Conservation (phyloP, 2,329 filamentous ascomycete genomes). For the Thielaviopsis euricoi region DNA sequence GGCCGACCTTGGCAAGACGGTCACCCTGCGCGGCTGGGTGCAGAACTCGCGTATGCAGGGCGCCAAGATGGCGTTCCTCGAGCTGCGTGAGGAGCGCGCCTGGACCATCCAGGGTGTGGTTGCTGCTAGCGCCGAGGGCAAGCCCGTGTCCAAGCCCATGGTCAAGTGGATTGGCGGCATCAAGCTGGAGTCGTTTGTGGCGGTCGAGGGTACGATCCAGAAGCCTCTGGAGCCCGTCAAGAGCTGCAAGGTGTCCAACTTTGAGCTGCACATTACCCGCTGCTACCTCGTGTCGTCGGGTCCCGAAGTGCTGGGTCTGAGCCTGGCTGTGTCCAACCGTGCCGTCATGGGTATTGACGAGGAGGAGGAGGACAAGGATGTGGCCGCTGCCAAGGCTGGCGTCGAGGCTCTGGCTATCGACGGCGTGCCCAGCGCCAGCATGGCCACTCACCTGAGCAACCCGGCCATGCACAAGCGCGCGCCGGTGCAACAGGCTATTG, state of each 20-base stretch:
- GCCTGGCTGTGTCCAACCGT: constrained; percentile 36
- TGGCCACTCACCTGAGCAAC: constrained; percentile 81
- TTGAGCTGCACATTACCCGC: constrained; percentile 80
- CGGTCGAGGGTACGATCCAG: constrained; percentile 66
- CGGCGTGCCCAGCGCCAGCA: constrained; percentile 52
- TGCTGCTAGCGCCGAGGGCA: constrained; percentile 54
- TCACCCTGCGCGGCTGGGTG: constrained; percentile 65
- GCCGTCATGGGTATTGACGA: constrained; percentile 43
- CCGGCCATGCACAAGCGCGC: constrained; percentile 83
- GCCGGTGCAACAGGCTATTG: constrained; percentile 76
- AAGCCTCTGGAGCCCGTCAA: constrained; percentile 77
- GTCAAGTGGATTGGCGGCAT: constrained; percentile 74
- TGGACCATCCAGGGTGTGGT: constrained; percentile 74
- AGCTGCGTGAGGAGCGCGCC: constrained; percentile 58
- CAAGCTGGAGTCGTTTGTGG: constrained; percentile 65
- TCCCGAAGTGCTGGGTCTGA: constrained; percentile 40
- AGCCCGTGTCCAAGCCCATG: constrained; percentile 64
- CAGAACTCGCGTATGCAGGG: constrained; percentile 80
- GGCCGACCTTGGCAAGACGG: constrained; percentile 47
- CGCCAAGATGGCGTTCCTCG: constrained; percentile 82
- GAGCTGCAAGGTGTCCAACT: constrained; percentile 61
- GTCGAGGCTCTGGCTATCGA: constrained; percentile 26
- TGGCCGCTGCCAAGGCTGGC: constrained; percentile 20
- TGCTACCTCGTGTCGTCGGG: constrained; percentile 58
- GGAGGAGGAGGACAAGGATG: constrained; percentile 26